These are phyloP conservation scores for Apiospora kogelbergensis DNA, from an alignment of 2,329 filamentous ascomycete genomes.

Conservation along the genomic window DNA sequence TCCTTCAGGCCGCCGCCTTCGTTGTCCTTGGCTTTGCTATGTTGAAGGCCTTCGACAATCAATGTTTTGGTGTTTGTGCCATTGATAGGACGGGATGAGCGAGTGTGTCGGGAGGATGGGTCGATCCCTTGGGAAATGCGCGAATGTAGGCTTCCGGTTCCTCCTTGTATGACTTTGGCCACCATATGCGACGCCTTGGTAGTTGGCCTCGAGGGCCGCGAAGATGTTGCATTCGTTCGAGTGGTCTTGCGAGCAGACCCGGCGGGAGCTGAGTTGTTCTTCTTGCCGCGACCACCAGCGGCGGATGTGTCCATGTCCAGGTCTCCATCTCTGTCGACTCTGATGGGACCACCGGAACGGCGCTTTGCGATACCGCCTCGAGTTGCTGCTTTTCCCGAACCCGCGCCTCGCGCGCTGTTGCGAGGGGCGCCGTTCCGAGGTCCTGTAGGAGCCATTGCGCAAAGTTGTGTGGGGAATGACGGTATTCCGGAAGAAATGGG, in stretches of 20 bases:
- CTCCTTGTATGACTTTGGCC: conserved; percentile 41
- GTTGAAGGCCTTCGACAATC: conserved; percentile 61
- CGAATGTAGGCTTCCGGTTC: conserved; percentile 32
- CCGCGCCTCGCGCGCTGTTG: conserved; percentile 16
- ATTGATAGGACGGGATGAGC: conserved; percentile 19
- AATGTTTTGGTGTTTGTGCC: conserved; percentile 37
- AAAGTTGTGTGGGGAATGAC: conserved; percentile 1
- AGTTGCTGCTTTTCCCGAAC: conserved; percentile 14
- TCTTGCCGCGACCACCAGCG: conserved; percentile 26
- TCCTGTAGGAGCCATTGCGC: conserved; percentile 20
- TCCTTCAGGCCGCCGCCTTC: conserved; percentile 65
- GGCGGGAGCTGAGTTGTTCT: conserved; percentile 20
- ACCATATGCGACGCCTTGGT: conserved; percentile 42
- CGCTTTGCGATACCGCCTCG: conserved; percentile 53
- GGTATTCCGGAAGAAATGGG: no score
- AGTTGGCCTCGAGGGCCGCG: conserved; percentile 25
- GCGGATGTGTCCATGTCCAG: conserved; percentile 55
- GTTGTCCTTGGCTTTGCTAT: conserved; percentile 68
- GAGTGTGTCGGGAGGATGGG: conserved; percentile 23
- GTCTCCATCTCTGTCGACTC: conserved; percentile 57
- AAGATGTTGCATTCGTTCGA: conserved; percentile 18
- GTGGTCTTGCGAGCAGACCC: conserved; percentile 17
- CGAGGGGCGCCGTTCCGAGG: conserved; percentile 19
- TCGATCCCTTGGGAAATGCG: conserved; percentile 34
- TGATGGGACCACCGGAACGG: conserved; percentile 34